A percentile compares a stretch with the other conserved stretches of the same genome.
These are phyloP conservation scores for Phytopythium aichiense DNA, from an alignment of 352 stramenopile species.

Conservation along the genomic window DNA sequence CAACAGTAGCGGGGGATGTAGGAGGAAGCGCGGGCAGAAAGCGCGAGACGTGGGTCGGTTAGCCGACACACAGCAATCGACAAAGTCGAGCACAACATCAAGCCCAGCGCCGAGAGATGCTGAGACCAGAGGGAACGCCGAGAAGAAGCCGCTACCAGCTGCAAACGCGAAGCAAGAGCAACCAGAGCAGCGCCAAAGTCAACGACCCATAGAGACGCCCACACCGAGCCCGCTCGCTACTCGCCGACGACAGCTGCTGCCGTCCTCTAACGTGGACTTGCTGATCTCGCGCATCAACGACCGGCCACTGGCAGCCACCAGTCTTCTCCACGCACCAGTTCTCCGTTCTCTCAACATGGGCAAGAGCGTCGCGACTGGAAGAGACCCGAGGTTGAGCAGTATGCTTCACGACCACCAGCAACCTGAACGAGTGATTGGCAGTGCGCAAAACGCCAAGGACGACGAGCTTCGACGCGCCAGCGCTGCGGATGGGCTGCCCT, in stretches of 20 bases:
- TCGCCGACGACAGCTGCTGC: background rate
- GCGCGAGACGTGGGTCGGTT: background rate
- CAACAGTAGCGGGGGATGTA: background rate
- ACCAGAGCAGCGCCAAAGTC: background rate
- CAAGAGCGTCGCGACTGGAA: background rate
- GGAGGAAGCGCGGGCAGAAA: background rate
- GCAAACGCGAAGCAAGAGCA: background rate
- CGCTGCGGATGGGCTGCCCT: background rate
- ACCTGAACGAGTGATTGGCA: too few species aligned
- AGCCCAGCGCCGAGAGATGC: background rate
- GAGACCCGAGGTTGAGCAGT: background rate
- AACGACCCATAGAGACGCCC: background rate
- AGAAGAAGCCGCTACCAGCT: background rate
- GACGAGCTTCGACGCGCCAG: background rate
- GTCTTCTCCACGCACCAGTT: slow-evolving; percentile 1
- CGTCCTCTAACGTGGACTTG: background rate
- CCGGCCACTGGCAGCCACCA: slow-evolving; percentile 2
- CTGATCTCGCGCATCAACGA: slow-evolving; percentile 4
- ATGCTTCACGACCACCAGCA: background rate
- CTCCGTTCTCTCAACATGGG: background rate
- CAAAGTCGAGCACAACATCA: background rate
- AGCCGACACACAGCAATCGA: background rate
- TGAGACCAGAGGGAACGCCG: background rate
- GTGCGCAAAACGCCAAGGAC: background rate
- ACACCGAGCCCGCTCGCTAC: background rate